A percentile compares a stretch with the other conserved stretches of the same genome.
Evolutionary conservation across 2,329 filamentous ascomycete species (phyloP).

Genomic region (Fusarium gaditjirri): DNA sequence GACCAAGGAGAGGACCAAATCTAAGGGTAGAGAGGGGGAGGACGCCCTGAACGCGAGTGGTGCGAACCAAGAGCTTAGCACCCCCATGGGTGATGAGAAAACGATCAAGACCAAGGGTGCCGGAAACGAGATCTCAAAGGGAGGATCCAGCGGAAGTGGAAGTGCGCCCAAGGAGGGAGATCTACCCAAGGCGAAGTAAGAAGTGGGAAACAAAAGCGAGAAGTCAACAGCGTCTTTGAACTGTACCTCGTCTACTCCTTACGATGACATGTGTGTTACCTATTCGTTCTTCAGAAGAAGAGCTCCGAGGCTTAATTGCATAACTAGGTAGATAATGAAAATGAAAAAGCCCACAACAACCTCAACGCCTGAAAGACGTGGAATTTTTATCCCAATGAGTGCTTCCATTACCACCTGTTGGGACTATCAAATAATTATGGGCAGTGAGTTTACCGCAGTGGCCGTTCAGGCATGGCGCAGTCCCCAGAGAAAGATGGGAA

Average conservation of each 20-base stretch:
- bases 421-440: neutral
- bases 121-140: slow-evolving; percentile 50
- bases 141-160: slow-evolving; percentile 48
- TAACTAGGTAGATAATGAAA: neutral
- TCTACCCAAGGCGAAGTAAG: slow-evolving; percentile 16
- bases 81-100: slow-evolving; percentile 51
- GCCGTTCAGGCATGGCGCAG: slow-evolving; percentile 27
- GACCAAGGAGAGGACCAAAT: slow-evolving; percentile 54
- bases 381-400: neutral
- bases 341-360: neutral
- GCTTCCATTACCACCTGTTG: slow-evolving; percentile 4
- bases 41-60: slow-evolving; percentile 56
- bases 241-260: neutral
- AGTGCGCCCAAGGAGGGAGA: slow-evolving; percentile 47
- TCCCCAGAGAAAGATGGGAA: slow-evolving; percentile 44
- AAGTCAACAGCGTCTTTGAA: neutral
- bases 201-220: neutral
- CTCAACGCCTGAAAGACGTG: neutral
- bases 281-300: neutral
- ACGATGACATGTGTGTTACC: neutral
- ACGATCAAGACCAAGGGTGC: slow-evolving; percentile 47
- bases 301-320: neutral
- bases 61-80: slow-evolving; percentile 57
- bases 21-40: slow-evolving; percentile 37
- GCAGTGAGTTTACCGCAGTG: slow-evolving; percentile 33